Evolutionary conservation across 2,329 filamentous ascomycete species (phyloP), one percentile per base, ranked within the genome.

Genomic region (Pseudocercospora pini-densiflorae): DNA sequence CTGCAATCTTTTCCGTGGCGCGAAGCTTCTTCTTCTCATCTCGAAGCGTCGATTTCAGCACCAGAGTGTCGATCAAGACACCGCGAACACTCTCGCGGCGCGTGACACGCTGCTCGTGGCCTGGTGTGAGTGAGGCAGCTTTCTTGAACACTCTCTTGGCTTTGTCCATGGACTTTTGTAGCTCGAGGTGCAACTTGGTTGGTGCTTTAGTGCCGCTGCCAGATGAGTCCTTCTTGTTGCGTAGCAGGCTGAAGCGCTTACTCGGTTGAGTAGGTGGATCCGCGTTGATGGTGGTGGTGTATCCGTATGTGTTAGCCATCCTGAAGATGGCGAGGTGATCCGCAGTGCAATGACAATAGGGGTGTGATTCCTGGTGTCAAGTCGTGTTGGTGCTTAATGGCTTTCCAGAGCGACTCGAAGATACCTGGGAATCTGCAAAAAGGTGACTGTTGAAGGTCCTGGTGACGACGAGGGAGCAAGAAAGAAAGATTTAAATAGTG

Each of bases 1-100:
- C 59, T 6, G n/a, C 23, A 19, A 19, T 19, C n/a, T 51, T 31
- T 14, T 49, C 29, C 23, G 59, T 21, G 6, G 40, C 59, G 59
- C 59, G 59, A 31, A 45, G 14, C 14, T 51, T 61, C 40, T 51
- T 49, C 59, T 61, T 49, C 27, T 61, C 29, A 14, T 58, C 55
- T 43, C 55, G 55, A 10, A 58, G 24, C 7, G 29, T 58, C 19
- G 55, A 4, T 6, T 24, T 36, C 19, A 58, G 55, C 16, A 58
- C 55, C 14, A 31, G n/a, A 1, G 31, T 53, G 27, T 31, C 45
- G 16, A 47, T 51, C 12, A 51, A 21, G 12, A 8, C 27, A 7
- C 10, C 19, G 6, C 59, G 19, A 31, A 33, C 8, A 4, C 33
- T 49, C 12, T 49, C 29, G 27, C 40, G 24, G 19, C 36, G 40